Evolutionary conservation across 441 rosid genomes (phyloP).

Genomic region (Corymbia citriodora): DNA sequence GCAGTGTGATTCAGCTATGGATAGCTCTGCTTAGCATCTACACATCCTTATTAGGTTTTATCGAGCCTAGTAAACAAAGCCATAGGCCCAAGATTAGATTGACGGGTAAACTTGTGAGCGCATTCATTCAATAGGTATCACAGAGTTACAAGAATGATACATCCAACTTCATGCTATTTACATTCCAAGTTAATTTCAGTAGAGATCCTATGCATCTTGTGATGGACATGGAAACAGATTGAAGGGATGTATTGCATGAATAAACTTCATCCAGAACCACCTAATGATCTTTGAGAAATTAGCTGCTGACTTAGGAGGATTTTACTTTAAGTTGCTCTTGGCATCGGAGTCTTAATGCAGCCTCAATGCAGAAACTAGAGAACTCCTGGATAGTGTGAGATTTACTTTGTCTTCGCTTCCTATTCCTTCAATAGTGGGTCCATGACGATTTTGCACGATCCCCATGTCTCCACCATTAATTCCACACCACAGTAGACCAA

Average conservation of each 20-base stretch:
- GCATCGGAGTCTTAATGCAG: not conserved
- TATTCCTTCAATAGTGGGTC: not conserved
- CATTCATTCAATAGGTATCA: not conserved
- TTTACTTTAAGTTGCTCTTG: not conserved
- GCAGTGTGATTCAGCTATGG: accelerated
- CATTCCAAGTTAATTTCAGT: not conserved
- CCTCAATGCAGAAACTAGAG: not conserved
- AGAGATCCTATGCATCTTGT: not conserved
- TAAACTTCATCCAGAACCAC: not conserved
- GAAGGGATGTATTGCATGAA: not conserved
- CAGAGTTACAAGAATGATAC: not conserved
- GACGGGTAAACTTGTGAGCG: not conserved
- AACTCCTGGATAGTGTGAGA: not conserved
- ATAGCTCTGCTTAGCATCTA: not conserved
- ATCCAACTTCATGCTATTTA: not conserved
- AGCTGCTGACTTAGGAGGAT: not conserved
- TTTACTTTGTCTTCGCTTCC: not conserved
- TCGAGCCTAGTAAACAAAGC: not conserved
- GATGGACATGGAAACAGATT: not conserved
- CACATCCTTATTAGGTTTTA: not conserved
- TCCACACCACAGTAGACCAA: not conserved
- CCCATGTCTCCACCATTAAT: not conserved
- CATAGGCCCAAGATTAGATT: not conserved
- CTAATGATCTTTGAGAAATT: not conserved
- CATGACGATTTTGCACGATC: not conserved